phyloP scores from a whole-genome alignment of 352 stramenopile genomes.

The Phytophthora sp. region DNA sequence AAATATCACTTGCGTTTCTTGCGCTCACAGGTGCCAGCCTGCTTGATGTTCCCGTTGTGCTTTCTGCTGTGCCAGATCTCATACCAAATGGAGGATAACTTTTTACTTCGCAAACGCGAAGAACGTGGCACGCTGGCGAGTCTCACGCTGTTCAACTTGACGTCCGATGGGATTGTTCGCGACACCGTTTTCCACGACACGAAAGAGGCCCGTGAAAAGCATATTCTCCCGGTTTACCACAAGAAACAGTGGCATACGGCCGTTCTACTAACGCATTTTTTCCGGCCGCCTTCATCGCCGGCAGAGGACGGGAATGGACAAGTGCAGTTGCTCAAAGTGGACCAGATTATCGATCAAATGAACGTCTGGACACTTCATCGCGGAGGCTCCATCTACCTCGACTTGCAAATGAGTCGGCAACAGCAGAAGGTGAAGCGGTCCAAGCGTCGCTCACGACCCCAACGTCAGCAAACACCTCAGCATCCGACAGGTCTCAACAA shows the following conservation, averaged over 20 bases:
- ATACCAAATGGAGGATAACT: constrained; percentile 89
- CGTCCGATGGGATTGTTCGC: constrained; percentile 85
- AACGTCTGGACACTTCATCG: constrained; percentile 86
- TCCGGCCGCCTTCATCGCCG: constrained; percentile 70
- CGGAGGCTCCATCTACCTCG: constrained; percentile 85
- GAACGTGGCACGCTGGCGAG: constrained; percentile 82
- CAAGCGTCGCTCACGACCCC: constrained; percentile 46
- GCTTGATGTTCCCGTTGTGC: constrained; percentile 84
- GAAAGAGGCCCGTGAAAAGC: constrained; percentile 85
- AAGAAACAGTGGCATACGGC: constrained; percentile 89
- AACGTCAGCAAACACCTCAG: constrained; percentile 24
- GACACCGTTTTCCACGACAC: constrained; percentile 89
- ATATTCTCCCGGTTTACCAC: constrained; percentile 84
- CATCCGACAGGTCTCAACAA: constrained; percentile 35
- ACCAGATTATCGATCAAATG: constrained; percentile 90
- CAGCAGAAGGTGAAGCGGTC: constrained; percentile 82
- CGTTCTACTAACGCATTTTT: constrained; percentile 86
- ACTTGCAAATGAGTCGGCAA: constrained; percentile 88
- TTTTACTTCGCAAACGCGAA: constrained; percentile 78
- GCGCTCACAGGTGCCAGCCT: constrained; percentile 78
- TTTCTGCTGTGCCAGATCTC: constrained; percentile 89
- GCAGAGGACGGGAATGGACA: constrained; percentile 77
- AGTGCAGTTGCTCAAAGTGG: constrained; percentile 85
- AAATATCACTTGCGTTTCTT: constrained; percentile 88
- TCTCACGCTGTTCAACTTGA: constrained; percentile 85